Base-by-base conservation (phyloP, 148 eudicot genomes). In the Vaccinium darrowii region DNA sequence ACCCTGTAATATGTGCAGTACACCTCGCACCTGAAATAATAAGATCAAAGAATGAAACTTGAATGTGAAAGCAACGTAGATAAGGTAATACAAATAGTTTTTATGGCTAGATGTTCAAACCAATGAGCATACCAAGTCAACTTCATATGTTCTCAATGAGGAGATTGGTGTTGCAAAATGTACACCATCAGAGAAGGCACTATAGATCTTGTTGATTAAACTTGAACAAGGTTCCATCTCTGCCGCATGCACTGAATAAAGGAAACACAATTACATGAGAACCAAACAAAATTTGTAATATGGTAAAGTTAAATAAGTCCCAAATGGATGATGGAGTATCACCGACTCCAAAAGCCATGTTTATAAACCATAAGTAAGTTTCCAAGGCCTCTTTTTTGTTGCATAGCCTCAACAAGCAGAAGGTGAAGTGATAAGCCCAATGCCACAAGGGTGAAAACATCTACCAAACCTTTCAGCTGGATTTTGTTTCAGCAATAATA, bases 1-100 rank as follows among this genome's bases (percentile, higher is more conserved):
- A 25, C 98, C 99, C 86, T 95, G 98, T 82, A 94, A 87, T 81
- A 91, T 88, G 54, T 95, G 95, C 89, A 97, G 78, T 67, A 95
- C 88, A 72, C 95, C 96, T 85, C 88, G 92, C 62, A 95, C 98
- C 99, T 97, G 84, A 82, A 49, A 80, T 7, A 30, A 36, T 60
- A 11, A 52, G 39, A 58, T 7, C 33, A 63, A 53, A 23, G 7
- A 27, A 18, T 12, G 14, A 18, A 4, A 33, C 7, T 18, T 18
- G 25, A 27, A 78, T 50, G 11, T 19, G 63, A 27, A 79, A 84
- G 52, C 13, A 50, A 30, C 2, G 14, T 49, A 15, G 30, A 73
- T 51, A 56, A 14, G n/a, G 36, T 49, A 82, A 57, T 60, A 36
- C 49, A 19, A 81, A 9, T 75, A 14, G 16, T 19, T 27, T 81